Base-by-base conservation (phyloP, 306 rosid genomes). In the Rosa chinensis region DNA sequence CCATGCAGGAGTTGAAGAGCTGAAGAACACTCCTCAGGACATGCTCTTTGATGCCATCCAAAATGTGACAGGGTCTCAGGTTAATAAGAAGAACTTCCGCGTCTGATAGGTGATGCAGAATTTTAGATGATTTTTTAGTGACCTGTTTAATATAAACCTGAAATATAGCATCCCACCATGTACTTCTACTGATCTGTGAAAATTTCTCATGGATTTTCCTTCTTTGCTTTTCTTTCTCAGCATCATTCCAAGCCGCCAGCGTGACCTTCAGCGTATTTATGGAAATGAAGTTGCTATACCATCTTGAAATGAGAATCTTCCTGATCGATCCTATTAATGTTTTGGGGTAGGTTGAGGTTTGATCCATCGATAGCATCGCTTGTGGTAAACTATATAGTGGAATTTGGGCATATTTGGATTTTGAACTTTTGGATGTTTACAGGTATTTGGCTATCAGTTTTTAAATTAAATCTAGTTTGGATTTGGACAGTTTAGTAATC, bases 231-330 rank as follows among this genome's bases (percentile, higher is more conserved):
- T 16, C 6, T 37, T 80, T 37, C 47, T 75, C 89, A 95, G 99
- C 96, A 58, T 95, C 98, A 23, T 95, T 88, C 84, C 97, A 91
- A 89, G 97, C 99, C 40, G 98, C 99, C 53, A 90, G 96, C 48
- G 89, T 44, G 99, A 95, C 87, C 99, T 95, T 72, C 98, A 93
- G 84, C 99, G 97, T 69, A 93, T n/a, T n/a, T n/a, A n/a, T n/a
- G n/a, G n/a, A n/a, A n/a, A n/a, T n/a, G n/a, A n/a, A n/a, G n/a
- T n/a, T n/a, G n/a, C n/a, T n/a, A n/a, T n/a, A n/a, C n/a, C n/a
- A n/a, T n/a, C n/a, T n/a, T n/a, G n/a, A n/a, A n/a, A n/a, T n/a
- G n/a, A n/a, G n/a, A n/a, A n/a, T n/a, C n/a, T n/a, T n/a, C 93
- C 81, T 93, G 63, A 80, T 83, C 78, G 74, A 35, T 56, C 84